Evolutionary conservation across 108 stramenopile species (phyloP), one percentile per base, ranked within the genome.

Genomic region (Cyclostephanos tholiformis): DNA sequence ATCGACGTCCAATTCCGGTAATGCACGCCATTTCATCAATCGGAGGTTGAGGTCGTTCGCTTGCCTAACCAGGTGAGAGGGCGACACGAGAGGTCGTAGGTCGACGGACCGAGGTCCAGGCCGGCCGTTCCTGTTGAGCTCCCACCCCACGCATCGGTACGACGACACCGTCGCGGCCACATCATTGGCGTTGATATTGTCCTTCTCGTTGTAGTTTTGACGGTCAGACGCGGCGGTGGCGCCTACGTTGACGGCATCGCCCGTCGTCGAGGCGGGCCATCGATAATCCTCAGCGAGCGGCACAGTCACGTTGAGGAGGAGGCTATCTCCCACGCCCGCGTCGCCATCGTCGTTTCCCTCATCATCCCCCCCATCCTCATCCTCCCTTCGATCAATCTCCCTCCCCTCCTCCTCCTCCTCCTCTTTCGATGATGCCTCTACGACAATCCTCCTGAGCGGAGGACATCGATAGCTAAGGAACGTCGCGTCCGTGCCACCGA

Each of bases 11-110:
- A 99, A 84, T 20, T 75, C 79, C 3, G 99, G 99, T 52, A 97
- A 75, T 71, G 92, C 91, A 20, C 98, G 83, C 99, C 99, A 99
- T 60, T 97, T 97, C 99, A 99, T 99, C 41, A 99, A 85, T 69
- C 93, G 88, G 19, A 99, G 74, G 85, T 99, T 99, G 69, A 99
- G 79, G 63, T 97, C 94, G 26, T 93, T 92, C 12, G 97, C 96
- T 61, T 96, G 92, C 46, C 91, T 75, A 41, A 94, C 94, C 57
- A 98, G 80, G 76, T 95, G 94, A 30, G 69, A 69, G 1, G 87
- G 65, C 56, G 89, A 87, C 17, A 95, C 70, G n/a, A 92, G 74
- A 4, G 94, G 94, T 44, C 82, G 86, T 2, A 95, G 76, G 58
- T 92, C 85, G 23, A 95, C 85, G 67, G 87, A 91, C 17, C 91